Conservation (phyloP, 129 eudicot genomes). For the Lactuca sativa region DNA sequence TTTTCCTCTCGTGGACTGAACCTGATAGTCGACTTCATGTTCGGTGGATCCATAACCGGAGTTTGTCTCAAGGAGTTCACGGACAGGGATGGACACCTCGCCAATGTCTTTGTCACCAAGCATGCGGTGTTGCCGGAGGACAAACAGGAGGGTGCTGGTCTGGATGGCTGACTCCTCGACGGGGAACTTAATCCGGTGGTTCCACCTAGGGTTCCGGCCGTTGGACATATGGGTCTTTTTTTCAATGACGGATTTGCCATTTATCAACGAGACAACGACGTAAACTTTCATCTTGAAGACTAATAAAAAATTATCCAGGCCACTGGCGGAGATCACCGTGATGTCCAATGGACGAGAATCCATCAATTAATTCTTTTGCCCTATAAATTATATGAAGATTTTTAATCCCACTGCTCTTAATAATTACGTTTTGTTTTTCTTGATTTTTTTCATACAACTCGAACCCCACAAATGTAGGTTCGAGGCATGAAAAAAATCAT, state of each 20-base stretch:
- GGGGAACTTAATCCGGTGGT: slow-evolving; percentile 40
- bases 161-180: slow-evolving; percentile 42
- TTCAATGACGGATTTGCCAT: slow-evolving; percentile 33
- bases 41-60: slow-evolving; percentile 12
- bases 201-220: slow-evolving; percentile 42
- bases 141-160: slow-evolving; percentile 37
- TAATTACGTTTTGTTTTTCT: slow-evolving; percentile 15
- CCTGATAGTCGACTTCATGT: slow-evolving; percentile 37
- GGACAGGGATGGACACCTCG: slow-evolving; percentile 41
- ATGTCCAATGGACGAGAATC: slow-evolving; percentile 50
- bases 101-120: slow-evolving; percentile 45
- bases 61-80: slow-evolving; percentile 34
- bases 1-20: slow-evolving; percentile 26
- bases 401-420: background rate
- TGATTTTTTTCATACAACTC: slow-evolving; percentile 36
- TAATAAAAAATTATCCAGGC: slow-evolving; percentile 26
- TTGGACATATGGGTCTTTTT: slow-evolving; percentile 39
- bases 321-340: slow-evolving; percentile 44
- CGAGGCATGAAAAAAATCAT: slow-evolving; percentile 34
- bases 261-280: slow-evolving; percentile 36
- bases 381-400: background rate
- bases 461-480: slow-evolving; percentile 26
- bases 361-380: slow-evolving; percentile 14
- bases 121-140: slow-evolving; percentile 26
- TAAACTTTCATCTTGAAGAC: slow-evolving; percentile 42